Evolutionary conservation across 495 filamentous ascomycete species (phyloP).

Genomic region (Neurospora hispaniola): DNA sequence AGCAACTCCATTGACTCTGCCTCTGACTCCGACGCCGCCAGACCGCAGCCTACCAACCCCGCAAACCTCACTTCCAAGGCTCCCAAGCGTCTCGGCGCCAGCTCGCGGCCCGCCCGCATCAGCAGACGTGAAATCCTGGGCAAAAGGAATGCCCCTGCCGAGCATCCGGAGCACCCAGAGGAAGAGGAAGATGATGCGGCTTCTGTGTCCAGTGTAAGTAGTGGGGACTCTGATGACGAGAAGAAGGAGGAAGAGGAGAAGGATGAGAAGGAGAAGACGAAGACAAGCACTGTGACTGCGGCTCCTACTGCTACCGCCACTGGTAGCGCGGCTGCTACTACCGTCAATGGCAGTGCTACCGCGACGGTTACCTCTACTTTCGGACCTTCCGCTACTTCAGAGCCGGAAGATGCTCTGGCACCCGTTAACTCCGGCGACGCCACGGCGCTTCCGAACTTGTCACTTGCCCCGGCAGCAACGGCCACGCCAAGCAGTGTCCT

Average conservation of each 20-base stretch:
- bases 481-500: neutral
- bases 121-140: neutral
- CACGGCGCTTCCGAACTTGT: neutral
- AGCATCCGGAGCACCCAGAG: neutral
- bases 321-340: neutral
- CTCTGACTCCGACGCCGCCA: neutral
- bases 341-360: neutral
- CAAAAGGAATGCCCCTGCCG: neutral
- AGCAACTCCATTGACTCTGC: neutral
- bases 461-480: neutral
- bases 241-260: neutral
- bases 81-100: neutral
- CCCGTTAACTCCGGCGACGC: neutral
- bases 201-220: neutral
- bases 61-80: neutral
- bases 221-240: neutral
- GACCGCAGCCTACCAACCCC: neutral
- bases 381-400: neutral
- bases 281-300: neutral
- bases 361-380: neutral
- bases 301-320: neutral
- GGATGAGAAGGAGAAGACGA: conserved; percentile 21
- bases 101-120: neutral
- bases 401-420: neutral
- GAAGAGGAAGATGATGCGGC: neutral